These are phyloP conservation scores for Kokia cookei DNA, from an alignment of 441 rosid species.

Conservation along the genomic window DNA sequence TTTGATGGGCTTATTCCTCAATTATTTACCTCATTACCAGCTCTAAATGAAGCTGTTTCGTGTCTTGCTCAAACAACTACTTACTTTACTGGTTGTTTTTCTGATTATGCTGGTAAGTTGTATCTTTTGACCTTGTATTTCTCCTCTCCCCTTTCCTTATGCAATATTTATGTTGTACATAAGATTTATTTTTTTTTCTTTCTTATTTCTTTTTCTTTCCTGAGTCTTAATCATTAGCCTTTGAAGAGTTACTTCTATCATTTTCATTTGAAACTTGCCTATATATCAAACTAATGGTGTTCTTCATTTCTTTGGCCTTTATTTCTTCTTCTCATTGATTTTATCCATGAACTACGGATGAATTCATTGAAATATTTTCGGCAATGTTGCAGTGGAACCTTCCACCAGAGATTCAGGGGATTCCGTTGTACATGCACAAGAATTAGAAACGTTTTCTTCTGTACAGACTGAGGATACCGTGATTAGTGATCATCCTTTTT, in stretches of 20 bases:
- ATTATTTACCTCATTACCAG: constrained; percentile 56
- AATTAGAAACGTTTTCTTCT: constrained; percentile 43
- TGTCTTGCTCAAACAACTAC: constrained; percentile 77
- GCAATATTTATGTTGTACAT: background rate
- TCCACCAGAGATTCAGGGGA: constrained; percentile 37
- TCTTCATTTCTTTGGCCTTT: background rate
- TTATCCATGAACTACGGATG: background rate
- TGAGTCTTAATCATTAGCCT: background rate
- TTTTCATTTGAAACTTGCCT: background rate
- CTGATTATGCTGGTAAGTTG: constrained; percentile 64
- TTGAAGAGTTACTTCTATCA: background rate
- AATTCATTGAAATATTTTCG: background rate
- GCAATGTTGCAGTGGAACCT: constrained; percentile 47
- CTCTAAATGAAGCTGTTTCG: constrained; percentile 76
- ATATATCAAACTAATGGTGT: background rate
- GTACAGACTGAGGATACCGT: constrained; percentile 22
- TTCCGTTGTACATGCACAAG: constrained; percentile 39
- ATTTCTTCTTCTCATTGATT: background rate
- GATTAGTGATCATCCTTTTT: constrained; percentile 28
- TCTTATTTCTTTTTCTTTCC: background rate
- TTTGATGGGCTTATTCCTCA: constrained; percentile 48
- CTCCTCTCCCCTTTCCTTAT: background rate
- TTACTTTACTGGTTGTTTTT: constrained; percentile 72
- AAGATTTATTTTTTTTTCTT: background rate
- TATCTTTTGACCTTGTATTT: background rate